Evolutionary conservation across 768 basidiomycete species (phyloP).

Genomic region (Pleurotus citrinopileatus): DNA sequence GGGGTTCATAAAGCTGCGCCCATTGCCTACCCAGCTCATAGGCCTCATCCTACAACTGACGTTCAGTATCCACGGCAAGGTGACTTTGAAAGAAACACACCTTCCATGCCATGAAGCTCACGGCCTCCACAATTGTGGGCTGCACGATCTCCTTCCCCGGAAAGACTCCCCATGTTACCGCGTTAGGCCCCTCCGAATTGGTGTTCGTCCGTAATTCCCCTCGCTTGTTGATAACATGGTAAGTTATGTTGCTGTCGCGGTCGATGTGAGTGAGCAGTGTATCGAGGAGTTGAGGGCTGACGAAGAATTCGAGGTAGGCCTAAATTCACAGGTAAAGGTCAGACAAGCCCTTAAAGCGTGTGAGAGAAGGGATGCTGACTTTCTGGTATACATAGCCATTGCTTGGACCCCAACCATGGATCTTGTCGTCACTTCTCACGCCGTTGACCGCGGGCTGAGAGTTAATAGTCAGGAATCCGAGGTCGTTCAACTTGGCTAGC

Average conservation of each 20-base stretch:
- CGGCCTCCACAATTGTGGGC: constrained; percentile 94
- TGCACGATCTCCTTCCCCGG: constrained; percentile 95
- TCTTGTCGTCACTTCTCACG: constrained; percentile 76
- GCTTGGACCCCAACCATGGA: constrained; percentile 91
- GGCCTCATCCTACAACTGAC: constrained; percentile 76
- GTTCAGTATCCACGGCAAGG: neutral
- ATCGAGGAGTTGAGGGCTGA: constrained; percentile 68
- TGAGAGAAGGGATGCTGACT: constrained; percentile 33
- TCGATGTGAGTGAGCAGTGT: constrained; percentile 80
- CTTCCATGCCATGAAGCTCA: constrained; percentile 99
- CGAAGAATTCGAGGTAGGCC: constrained; percentile 98
- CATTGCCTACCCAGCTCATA: constrained; percentile 91
- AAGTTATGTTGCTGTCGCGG: constrained; percentile 84
- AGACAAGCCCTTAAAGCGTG: neutral
- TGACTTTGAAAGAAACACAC: constrained; percentile 32
- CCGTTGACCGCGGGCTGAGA: constrained; percentile 96
- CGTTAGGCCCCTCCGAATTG: constrained; percentile 92
- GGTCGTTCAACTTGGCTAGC: constrained; percentile 81
- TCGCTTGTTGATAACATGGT: constrained; percentile 95
- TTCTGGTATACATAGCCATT: constrained; percentile 97
- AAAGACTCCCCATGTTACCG: constrained; percentile 99
- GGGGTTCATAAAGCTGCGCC: constrained; percentile 82
- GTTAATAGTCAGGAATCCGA: constrained; percentile 96
- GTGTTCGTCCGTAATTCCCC: constrained; percentile 96
- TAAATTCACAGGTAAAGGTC: constrained; percentile 26